A percentile compares a stretch with the other conserved stretches of the same genome.
phyloP scores from a whole-genome alignment of 1,284 basidiomycete genomes.

The Boletus subluridellus region DNA sequence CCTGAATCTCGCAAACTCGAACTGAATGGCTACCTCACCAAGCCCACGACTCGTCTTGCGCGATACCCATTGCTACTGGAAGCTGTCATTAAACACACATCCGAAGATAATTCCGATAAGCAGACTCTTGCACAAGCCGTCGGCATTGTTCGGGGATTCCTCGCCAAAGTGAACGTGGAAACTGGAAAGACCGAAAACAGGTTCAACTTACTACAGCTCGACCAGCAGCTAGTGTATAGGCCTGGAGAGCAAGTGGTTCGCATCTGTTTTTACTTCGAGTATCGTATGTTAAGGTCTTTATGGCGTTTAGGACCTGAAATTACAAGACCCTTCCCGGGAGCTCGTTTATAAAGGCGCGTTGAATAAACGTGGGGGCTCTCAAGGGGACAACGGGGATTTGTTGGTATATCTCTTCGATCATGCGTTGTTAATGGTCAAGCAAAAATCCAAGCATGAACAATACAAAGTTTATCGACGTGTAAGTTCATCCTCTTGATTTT shows the following conservation, averaged over 20 bases:
- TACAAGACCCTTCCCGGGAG: slow-evolving; percentile 68
- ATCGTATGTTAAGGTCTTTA: slow-evolving; percentile 2
- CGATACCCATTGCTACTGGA: slow-evolving; percentile 93
- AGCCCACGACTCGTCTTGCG: slow-evolving; percentile 95
- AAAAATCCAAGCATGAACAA: slow-evolving; percentile 90
- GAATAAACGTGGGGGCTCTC: slow-evolving; percentile 80
- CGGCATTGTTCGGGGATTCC: slow-evolving; percentile 76
- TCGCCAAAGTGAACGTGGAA: slow-evolving; percentile 86
- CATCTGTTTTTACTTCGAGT: slow-evolving; percentile 6
- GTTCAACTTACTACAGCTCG: slow-evolving; percentile 74
- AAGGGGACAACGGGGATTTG: slow-evolving; percentile 83
- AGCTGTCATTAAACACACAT: slow-evolving; percentile 91
- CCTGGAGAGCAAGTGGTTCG: slow-evolving; percentile 70
- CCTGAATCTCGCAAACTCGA: slow-evolving; percentile 97
- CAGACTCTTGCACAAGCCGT: slow-evolving; percentile 76
- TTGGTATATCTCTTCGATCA: slow-evolving; percentile 97
- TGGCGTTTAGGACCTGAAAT: slow-evolving; percentile 67
- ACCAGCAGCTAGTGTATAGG: slow-evolving; percentile 74
- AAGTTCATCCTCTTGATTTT: slow-evolving; percentile 31
- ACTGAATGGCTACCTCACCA: slow-evolving; percentile 96
- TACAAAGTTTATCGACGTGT: slow-evolving; percentile 93
- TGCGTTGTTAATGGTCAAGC: slow-evolving; percentile 92
- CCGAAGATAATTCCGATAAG: slow-evolving; percentile 90
- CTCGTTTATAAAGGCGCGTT: slow-evolving; percentile 92
- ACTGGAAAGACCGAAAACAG: slow-evolving; percentile 53